A percentile compares a stretch with the other conserved stretches of the same genome.
Evolutionary conservation across 345 rosid species (phyloP).

Genomic region (Acer yangbiense): DNA sequence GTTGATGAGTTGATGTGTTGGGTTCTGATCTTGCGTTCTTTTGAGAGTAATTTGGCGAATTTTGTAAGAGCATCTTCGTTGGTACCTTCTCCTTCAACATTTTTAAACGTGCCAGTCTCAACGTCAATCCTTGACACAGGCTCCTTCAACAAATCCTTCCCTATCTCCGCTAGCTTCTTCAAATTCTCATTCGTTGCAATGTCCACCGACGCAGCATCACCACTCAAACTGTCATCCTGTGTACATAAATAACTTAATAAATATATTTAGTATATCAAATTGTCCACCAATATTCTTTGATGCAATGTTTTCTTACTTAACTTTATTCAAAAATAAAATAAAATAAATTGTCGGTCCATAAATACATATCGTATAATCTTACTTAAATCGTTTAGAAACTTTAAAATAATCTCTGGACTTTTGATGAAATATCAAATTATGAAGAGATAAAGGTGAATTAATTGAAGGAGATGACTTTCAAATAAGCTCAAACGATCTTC

Average conservation of each 20-base stretch:
- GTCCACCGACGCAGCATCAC: constrained; percentile 18
- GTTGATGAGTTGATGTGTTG: neutral
- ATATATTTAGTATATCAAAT: no score
- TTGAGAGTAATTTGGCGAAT: constrained; percentile 20
- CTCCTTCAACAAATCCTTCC: constrained; percentile 6
- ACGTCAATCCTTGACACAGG: constrained; percentile 17
- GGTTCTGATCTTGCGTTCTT: constrained; percentile 13
- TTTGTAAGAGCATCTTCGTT: constrained; percentile 24
- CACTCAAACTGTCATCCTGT: constrained; percentile 24
- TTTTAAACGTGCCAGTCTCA: constrained; percentile 17
- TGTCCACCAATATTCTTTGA: no score
- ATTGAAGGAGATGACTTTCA: no score
- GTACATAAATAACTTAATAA: neutral
- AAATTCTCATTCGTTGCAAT: constrained; percentile 14
- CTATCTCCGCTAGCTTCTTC: constrained; percentile 22
- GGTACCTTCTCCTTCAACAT: constrained; percentile 13
- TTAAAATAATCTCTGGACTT: no score
- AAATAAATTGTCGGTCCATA: no score
- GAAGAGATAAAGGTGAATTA: no score
- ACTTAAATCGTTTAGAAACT: no score
- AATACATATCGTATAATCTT: no score
- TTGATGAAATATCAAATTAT: no score
- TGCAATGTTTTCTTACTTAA: no score
- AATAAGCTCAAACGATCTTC: no score
- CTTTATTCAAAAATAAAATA: no score